Conservation (phyloP, 2,329 filamentous ascomycete species). For the Xylaria sp. region DNA sequence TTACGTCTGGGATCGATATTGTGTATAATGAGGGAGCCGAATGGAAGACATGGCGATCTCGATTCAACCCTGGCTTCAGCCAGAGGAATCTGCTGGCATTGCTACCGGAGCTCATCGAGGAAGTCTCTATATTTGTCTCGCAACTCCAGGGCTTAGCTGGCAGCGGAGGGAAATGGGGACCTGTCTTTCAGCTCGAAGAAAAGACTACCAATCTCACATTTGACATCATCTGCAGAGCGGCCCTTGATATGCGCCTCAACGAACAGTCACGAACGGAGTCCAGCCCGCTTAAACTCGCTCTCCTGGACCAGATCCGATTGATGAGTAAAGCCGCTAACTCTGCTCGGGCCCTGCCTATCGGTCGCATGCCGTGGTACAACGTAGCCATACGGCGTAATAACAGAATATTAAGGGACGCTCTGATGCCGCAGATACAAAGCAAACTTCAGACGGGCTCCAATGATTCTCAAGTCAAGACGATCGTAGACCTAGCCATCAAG, state of each 20-base stretch:
- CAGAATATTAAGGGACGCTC: constrained; percentile 39
- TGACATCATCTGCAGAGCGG: constrained; percentile 54
- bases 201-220: constrained; percentile 54
- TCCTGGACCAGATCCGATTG: constrained; percentile 42
- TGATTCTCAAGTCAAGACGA: constrained; percentile 43
- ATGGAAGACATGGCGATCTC: constrained; percentile 50
- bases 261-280: constrained; percentile 41
- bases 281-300: constrained; percentile 43
- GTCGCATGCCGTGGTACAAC: constrained; percentile 43
- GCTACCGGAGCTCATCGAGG: constrained; percentile 53
- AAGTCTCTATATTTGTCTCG: constrained; percentile 52
- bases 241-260: constrained; percentile 47
- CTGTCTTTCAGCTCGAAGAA: constrained; percentile 51
- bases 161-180: constrained; percentile 46
- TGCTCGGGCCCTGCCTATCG: constrained; percentile 34
- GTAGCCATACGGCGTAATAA: constrained; percentile 44
- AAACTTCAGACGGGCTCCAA: constrained; percentile 38
- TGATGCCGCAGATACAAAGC: constrained; percentile 44
- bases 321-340: constrained; percentile 40
- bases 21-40: constrained; percentile 49
- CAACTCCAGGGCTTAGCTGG: constrained; percentile 47
- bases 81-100: constrained; percentile 51
- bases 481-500: constrained; percentile 46
- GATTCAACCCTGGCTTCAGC: constrained; percentile 54
- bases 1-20: constrained; percentile 51